Evolutionary conservation across 2,329 filamentous ascomycete species (phyloP).

Genomic region (Alternaria atra): DNA sequence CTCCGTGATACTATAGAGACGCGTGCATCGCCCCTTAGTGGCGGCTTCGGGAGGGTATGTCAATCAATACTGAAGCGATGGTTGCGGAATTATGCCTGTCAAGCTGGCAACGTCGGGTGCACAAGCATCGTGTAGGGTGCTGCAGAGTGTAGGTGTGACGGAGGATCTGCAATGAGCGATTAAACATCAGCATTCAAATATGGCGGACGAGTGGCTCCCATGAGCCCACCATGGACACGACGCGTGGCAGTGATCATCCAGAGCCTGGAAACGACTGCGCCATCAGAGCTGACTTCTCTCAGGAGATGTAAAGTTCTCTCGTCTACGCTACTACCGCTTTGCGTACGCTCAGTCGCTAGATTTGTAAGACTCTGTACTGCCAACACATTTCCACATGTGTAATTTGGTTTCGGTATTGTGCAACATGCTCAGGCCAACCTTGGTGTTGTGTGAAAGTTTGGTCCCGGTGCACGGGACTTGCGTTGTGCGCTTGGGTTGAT

Average conservation of each 20-base stretch:
- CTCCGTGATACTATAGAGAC: slow-evolving; percentile 1
- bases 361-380: neutral
- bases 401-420: neutral
- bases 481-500: slow-evolving; percentile 5
- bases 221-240: neutral
- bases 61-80: neutral
- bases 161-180: neutral
- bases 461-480: neutral
- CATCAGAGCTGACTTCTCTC: neutral
- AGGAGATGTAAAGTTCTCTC: neutral
- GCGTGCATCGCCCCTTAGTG: neutral
- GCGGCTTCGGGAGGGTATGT: neutral
- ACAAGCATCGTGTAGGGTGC: neutral
- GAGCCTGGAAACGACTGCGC: neutral
- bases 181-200: neutral
- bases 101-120: neutral
- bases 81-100: neutral
- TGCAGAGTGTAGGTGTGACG: neutral
- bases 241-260: neutral
- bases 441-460: slow-evolving; percentile 1
- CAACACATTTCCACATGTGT: neutral
- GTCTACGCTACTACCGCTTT: neutral
- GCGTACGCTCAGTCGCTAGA: neutral
- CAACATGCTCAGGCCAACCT: slow-evolving; percentile 1
- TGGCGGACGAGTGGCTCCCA: neutral